phyloP scores from a whole-genome alignment of 352 stramenopile species.

The Phytophthora cactorum region DNA sequence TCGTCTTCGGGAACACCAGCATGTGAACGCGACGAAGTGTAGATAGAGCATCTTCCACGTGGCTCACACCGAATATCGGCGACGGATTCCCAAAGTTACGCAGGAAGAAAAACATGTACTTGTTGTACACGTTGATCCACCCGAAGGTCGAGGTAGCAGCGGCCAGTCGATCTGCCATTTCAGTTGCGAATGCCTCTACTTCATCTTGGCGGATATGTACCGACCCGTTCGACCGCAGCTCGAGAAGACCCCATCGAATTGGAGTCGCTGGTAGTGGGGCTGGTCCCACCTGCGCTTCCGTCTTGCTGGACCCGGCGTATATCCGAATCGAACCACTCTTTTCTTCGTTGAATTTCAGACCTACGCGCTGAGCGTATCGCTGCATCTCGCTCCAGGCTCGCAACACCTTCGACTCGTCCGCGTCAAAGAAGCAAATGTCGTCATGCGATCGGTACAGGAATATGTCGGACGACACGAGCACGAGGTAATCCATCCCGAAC shows the following conservation, averaged over 20 bases:
- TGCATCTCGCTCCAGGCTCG: slow-evolving; percentile 49
- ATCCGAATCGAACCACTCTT: slow-evolving; percentile 54
- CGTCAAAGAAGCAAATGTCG: slow-evolving; percentile 57
- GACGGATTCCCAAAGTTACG: slow-evolving; percentile 51
- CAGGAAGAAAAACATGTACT: slow-evolving; percentile 65
- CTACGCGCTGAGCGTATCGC: slow-evolving; percentile 21
- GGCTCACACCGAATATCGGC: slow-evolving; percentile 38
- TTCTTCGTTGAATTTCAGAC: slow-evolving; percentile 45
- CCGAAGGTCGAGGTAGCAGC: slow-evolving; percentile 39
- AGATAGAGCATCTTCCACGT: slow-evolving; percentile 32
- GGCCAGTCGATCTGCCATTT: slow-evolving; percentile 45
- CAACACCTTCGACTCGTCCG: slow-evolving; percentile 38
- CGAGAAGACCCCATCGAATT: slow-evolving; percentile 54
- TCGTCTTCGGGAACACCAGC: slow-evolving; percentile 39
- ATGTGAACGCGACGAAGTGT: slow-evolving; percentile 45
- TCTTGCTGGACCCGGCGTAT: slow-evolving; percentile 4
- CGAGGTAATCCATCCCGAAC: slow-evolving; percentile 57
- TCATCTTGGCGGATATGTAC: slow-evolving; percentile 44
- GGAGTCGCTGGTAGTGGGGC: slow-evolving; percentile 35
- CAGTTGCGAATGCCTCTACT: slow-evolving; percentile 43
- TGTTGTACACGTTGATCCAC: slow-evolving; percentile 66
- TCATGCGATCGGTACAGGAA: slow-evolving; percentile 56
- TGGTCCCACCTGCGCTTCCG: slow-evolving; percentile 18
- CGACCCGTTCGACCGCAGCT: slow-evolving; percentile 45
- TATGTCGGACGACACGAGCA: slow-evolving; percentile 37